Evolutionary conservation across 2,329 filamentous ascomycete species (phyloP).

Genomic region (Aspergillus ruber): DNA sequence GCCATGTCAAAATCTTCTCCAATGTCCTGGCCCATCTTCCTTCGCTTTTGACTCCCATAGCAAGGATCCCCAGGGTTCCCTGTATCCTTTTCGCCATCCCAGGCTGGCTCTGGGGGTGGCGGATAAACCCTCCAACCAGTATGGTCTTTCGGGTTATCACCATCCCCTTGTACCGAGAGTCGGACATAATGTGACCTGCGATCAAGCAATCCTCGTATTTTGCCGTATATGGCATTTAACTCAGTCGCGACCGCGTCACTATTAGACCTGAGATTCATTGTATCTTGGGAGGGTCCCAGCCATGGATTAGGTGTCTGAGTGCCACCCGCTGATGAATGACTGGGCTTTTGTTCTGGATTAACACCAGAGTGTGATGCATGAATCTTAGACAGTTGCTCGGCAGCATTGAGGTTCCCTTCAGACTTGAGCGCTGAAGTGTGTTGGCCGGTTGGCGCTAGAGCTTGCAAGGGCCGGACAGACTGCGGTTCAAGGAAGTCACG

Average conservation of each 20-base stretch:
- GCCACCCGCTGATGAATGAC: slow-evolving; percentile 47
- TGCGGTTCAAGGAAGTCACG: not conserved
- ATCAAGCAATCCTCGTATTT: slow-evolving; percentile 84
- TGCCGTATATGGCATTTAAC: slow-evolving; percentile 76
- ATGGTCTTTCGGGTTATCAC: slow-evolving; percentile 83
- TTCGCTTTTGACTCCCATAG: slow-evolving; percentile 51
- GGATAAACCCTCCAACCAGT: slow-evolving; percentile 84
- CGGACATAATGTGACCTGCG: slow-evolving; percentile 82
- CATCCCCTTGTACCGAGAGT: slow-evolving; percentile 71
- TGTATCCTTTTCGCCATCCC: slow-evolving; percentile 57
- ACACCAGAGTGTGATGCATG: slow-evolving; percentile 47
- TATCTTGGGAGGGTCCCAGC: slow-evolving; percentile 55
- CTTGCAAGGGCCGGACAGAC: not conserved
- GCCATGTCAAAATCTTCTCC: slow-evolving; percentile 86
- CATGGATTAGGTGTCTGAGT: slow-evolving; percentile 54
- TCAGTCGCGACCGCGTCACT: slow-evolving; percentile 79
- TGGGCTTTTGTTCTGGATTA: slow-evolving; percentile 51
- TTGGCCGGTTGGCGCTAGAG: not conserved
- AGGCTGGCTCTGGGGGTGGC: slow-evolving; percentile 82
- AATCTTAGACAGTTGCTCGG: slow-evolving; percentile 43
- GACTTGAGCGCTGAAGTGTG: slow-evolving; percentile 1
- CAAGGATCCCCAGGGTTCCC: slow-evolving; percentile 26
- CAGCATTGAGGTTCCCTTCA: slow-evolving; percentile 34
- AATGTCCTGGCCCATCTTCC: slow-evolving; percentile 84
- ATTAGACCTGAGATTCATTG: slow-evolving; percentile 60